phyloP scores from a whole-genome alignment of 768 basidiomycete genomes.

The Cystobasidium tubakii region DNA sequence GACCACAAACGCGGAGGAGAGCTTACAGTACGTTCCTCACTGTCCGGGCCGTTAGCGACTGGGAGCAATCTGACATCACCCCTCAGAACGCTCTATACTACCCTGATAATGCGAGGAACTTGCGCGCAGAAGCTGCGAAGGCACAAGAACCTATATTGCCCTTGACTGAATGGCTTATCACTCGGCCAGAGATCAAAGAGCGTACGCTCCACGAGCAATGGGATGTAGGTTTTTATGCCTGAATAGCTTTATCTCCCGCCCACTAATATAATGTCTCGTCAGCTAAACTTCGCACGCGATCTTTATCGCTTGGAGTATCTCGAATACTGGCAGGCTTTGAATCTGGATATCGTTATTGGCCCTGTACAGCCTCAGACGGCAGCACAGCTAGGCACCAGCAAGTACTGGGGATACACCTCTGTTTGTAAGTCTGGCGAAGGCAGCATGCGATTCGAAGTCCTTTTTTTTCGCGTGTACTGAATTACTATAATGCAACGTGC shows the following conservation, averaged over 20 bases:
- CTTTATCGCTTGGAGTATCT: constrained; percentile 19
- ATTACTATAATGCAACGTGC: too few species aligned
- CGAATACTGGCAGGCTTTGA: constrained; percentile 5
- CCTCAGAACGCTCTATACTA: constrained; percentile 1
- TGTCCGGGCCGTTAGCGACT: too few species aligned
- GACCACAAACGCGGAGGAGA: constrained; percentile 2
- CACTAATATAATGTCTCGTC: too few species aligned
- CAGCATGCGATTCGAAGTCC: not conserved
- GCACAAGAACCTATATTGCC: constrained; percentile 26
- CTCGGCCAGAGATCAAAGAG: not conserved
- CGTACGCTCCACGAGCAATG: constrained; percentile 26
- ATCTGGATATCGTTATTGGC: constrained; percentile 26
- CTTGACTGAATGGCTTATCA: constrained; percentile 10
- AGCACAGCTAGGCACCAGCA: constrained; percentile 17
- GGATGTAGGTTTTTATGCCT: too few species aligned
- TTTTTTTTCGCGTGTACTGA: too few species aligned
- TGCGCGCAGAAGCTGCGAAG: constrained; percentile 1
- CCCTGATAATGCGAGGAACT: constrained; percentile 2
- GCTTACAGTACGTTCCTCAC: not conserved
- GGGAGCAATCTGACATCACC: not conserved
- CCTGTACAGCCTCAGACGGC: constrained; percentile 29
- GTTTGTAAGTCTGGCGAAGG: not conserved
- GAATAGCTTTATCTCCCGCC: too few species aligned
- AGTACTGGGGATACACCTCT: constrained; percentile 28
- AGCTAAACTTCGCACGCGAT: constrained; percentile 13